Conservation (phyloP, 2,329 filamentous ascomycete genomes). For the Grosmannia clavigera region DNA sequence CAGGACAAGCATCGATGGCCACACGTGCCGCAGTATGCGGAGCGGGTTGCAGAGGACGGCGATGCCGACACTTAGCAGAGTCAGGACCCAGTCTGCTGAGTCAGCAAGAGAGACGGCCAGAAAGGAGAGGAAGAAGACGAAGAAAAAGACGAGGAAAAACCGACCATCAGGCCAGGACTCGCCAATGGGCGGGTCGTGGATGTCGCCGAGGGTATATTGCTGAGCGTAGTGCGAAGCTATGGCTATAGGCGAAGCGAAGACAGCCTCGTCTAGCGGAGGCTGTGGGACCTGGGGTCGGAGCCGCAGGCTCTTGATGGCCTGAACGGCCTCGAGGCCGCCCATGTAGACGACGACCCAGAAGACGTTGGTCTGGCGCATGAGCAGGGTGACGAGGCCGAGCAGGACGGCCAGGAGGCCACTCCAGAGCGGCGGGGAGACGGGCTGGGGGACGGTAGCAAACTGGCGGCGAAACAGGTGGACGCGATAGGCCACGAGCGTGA, state of each 20-base stretch:
- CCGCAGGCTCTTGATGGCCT: conserved; percentile 27
- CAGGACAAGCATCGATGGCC: conserved; percentile 52
- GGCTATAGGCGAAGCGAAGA: conserved; percentile 19
- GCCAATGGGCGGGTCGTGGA: conserved; percentile 42
- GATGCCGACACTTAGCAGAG: conserved; percentile 50
- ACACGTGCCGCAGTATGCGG: conserved; percentile 33
- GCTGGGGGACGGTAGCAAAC: background rate
- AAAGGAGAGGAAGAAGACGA: background rate
- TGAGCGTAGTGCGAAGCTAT: conserved; percentile 26
- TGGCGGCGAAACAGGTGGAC: conserved; percentile 33
- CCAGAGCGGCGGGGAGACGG: conserved; percentile 17
- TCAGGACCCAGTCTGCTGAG: conserved; percentile 38
- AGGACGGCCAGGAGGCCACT: conserved; percentile 34
- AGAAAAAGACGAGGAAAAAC: conserved; percentile 5
- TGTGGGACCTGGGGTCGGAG: background rate
- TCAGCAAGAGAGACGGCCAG: conserved; percentile 5
- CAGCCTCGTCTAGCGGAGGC: background rate
- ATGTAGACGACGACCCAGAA: conserved; percentile 85
- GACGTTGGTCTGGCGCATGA: conserved; percentile 88
- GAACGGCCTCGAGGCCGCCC: conserved; percentile 46
- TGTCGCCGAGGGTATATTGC: conserved; percentile 35
- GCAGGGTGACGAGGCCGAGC: conserved; percentile 53
- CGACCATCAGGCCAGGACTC: conserved; percentile 38
- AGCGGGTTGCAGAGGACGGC: conserved; percentile 39
- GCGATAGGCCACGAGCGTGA: conserved; percentile 59